A percentile compares a stretch with the other conserved stretches of the same genome.
Conservation (phyloP, 2,329 filamentous ascomycete genomes). For the Aspergillus bombycis region DNA sequence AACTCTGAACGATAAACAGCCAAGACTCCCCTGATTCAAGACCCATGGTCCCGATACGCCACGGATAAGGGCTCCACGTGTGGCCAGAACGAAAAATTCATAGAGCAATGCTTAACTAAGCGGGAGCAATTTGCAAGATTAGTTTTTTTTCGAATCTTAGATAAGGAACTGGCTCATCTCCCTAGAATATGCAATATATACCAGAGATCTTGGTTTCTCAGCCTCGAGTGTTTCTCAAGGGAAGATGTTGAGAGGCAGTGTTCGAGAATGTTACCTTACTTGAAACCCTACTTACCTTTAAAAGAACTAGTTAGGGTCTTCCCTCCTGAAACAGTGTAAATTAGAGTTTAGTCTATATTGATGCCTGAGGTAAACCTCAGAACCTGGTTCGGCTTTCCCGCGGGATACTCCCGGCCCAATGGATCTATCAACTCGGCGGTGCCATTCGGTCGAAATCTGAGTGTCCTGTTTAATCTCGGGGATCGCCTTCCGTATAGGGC, state of each 20-base stretch:
- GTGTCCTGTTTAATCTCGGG: neutral
- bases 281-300: slow-evolving; percentile 3
- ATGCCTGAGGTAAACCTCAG: neutral
- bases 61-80: neutral
- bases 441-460: too few species aligned
- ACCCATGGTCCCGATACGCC: neutral
- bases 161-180: neutral
- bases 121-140: neutral
- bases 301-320: neutral
- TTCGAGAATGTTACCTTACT: neutral
- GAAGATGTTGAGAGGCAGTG: neutral
- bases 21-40: neutral
- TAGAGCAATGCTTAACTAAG: neutral
- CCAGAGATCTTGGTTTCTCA: neutral
- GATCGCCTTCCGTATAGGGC: neutral
- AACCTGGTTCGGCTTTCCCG: neutral
- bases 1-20: neutral
- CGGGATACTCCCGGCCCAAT: neutral
- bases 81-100: neutral
- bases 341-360: neutral
- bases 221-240: neutral
- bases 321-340: neutral
- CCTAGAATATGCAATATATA: too few species aligned
- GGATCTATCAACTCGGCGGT: neutral
- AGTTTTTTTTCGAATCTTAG: neutral